These are phyloP conservation scores for Fusarium sororula DNA, from an alignment of 2,329 filamentous ascomycete species.

Conservation along the genomic window DNA sequence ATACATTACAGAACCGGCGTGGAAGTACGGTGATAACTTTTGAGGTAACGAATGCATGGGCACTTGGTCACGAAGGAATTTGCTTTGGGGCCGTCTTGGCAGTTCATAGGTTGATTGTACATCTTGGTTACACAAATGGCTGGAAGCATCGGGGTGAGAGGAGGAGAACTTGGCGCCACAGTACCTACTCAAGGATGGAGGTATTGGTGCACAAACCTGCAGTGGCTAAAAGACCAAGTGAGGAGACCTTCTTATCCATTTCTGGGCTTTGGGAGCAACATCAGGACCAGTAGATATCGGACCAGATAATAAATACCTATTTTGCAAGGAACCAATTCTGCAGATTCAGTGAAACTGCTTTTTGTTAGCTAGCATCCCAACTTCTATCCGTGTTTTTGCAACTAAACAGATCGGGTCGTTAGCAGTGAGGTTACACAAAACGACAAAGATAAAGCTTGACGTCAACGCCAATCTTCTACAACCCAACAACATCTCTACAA, in stretches of 20 bases:
- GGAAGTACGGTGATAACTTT: background rate
- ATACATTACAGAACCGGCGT: background rate
- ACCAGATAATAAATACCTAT: too few relatives aligned
- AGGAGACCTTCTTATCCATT: background rate
- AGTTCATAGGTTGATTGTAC: background rate
- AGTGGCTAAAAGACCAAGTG: background rate
- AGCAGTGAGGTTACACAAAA: background rate
- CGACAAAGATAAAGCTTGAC: background rate
- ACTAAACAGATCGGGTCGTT: background rate
- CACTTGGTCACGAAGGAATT: background rate
- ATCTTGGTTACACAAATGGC: background rate
- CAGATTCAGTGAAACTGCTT: accelerated
- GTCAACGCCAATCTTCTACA: background rate
- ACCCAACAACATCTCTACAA: background rate
- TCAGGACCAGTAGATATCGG: background rate
- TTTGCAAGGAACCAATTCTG: background rate
- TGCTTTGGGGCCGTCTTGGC: background rate
- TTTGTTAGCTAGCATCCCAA: background rate
- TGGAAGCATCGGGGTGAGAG: background rate
- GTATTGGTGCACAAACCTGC: background rate
- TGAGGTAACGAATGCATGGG: background rate
- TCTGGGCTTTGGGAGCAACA: background rate
- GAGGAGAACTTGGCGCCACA: background rate
- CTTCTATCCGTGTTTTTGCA: background rate
- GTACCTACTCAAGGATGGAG: too few relatives aligned